Percentiles rank a stretch among this genome's conserved stretches.
Conservation (phyloP, 345 rosid genomes). For the Populus deltoides region DNA sequence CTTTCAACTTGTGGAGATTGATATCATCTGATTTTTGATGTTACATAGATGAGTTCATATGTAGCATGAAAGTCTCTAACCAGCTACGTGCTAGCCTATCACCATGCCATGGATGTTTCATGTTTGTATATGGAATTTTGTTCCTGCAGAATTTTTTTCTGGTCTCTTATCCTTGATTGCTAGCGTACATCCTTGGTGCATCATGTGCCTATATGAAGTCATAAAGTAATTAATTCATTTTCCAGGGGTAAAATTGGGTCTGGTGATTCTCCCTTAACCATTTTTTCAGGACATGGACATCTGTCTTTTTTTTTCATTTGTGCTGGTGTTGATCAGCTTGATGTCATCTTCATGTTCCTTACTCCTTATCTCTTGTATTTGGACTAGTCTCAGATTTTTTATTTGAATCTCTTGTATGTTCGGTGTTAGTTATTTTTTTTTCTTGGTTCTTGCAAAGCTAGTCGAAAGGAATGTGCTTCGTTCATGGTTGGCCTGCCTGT, state of each 20-base stretch:
- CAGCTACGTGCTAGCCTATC: neutral
- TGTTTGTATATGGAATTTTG: neutral
- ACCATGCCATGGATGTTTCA: neutral
- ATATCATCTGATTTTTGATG: neutral
- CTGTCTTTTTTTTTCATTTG: neutral
- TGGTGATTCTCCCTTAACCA: neutral
- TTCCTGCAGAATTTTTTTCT: neutral
- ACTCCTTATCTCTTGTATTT: neutral
- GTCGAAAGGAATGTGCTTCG: constrained; percentile 99
- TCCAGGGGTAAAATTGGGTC: neutral
- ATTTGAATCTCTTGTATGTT: constrained; percentile 4
- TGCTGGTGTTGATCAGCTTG: neutral
- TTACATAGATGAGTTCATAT: neutral
- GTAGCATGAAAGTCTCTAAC: neutral
- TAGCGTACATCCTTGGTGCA: neutral
- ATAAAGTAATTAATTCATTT: neutral
- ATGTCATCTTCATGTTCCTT: neutral
- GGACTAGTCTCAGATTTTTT: neutral
- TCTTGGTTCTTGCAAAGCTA: constrained; percentile 77
- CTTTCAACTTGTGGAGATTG: neutral
- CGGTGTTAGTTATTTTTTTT: constrained; percentile 34
- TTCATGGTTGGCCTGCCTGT: constrained; percentile 95
- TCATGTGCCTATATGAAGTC: neutral
- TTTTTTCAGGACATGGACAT: neutral
- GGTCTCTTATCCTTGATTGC: neutral